phyloP scores from a whole-genome alignment of 2,329 filamentous ascomycete genomes.

The Scytalidium lignicola region DNA sequence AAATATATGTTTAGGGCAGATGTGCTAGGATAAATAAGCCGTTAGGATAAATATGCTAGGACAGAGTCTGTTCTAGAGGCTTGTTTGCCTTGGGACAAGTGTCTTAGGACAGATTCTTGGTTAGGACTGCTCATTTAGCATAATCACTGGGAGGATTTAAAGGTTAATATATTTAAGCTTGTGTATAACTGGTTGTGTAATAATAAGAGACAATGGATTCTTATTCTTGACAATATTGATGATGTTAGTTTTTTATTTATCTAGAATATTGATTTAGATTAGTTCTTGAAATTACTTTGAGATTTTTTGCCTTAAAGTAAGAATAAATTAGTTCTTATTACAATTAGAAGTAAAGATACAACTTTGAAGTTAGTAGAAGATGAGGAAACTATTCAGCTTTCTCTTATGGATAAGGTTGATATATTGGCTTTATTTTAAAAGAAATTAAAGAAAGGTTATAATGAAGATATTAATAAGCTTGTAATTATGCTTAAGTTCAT shows the following conservation, averaged over 20 bases:
- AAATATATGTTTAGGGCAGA: no score
- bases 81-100: no score
- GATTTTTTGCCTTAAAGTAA: not conserved
- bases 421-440: not conserved
- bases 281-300: not conserved
- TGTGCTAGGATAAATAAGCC: no score
- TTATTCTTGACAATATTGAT: conserved; percentile 35
- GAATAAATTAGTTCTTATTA: not conserved
- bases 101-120: no score
- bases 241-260: conserved; percentile 21
- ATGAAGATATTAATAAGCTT: not conserved
- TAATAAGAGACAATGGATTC: conserved; percentile 25
- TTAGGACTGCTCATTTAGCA: no score
- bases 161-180: conserved; percentile 27
- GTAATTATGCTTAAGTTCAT: not conserved
- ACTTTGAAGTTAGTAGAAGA: not conserved
- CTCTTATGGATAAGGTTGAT: not conserved
- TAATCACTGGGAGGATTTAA: conserved; percentile 26
- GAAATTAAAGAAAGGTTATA: not conserved
- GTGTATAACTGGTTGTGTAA: conserved; percentile 25
- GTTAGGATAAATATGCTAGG: no score
- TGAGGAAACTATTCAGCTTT: not conserved
- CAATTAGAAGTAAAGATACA: not conserved
- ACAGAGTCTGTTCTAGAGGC: no score
- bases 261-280: not conserved